Evolutionary conservation across 106 monocot genomes (phyloP).

Genomic region (Acorus gramineus): DNA sequence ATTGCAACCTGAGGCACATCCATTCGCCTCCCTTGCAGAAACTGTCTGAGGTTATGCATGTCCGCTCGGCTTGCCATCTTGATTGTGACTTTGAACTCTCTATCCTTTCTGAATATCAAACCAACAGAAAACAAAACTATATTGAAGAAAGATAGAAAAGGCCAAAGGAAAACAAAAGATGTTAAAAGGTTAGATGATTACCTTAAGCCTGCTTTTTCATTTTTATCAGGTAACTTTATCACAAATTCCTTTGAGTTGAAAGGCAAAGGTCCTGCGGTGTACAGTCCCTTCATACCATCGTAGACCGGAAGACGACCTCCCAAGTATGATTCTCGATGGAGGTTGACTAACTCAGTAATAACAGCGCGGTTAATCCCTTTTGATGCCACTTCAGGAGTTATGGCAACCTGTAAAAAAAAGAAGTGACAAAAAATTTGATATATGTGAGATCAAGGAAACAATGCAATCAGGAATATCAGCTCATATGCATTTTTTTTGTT

Average conservation of each 20-base stretch:
- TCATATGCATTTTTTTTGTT: no score
- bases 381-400: slow-evolving; percentile 7
- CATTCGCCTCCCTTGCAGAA: neutral
- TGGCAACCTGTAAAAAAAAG: neutral
- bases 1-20: slow-evolving; percentile 11
- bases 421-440: no score
- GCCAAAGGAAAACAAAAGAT: neutral
- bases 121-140: neutral
- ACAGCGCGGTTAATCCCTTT: slow-evolving; percentile 2
- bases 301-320: slow-evolving; percentile 6
- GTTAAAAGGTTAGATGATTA: neutral
- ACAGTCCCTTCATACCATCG: slow-evolving; percentile 19
- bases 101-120: neutral
- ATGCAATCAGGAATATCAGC: no score
- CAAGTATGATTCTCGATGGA: slow-evolving; percentile 6
- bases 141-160: no score
- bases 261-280: slow-evolving; percentile 17
- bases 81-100: slow-evolving; percentile 11
- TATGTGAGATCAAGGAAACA: no score
- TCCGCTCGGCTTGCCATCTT: slow-evolving; percentile 1
- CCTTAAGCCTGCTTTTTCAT: neutral
- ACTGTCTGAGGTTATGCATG: slow-evolving; percentile 1
- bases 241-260: slow-evolving; percentile 16
- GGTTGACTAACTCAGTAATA: neutral
- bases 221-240: slow-evolving; percentile 1